Evolutionary conservation across 192 early-diverging fungal species (phyloP), one percentile per base, ranked within the genome.

Genomic region (Coemansia javaensis): DNA sequence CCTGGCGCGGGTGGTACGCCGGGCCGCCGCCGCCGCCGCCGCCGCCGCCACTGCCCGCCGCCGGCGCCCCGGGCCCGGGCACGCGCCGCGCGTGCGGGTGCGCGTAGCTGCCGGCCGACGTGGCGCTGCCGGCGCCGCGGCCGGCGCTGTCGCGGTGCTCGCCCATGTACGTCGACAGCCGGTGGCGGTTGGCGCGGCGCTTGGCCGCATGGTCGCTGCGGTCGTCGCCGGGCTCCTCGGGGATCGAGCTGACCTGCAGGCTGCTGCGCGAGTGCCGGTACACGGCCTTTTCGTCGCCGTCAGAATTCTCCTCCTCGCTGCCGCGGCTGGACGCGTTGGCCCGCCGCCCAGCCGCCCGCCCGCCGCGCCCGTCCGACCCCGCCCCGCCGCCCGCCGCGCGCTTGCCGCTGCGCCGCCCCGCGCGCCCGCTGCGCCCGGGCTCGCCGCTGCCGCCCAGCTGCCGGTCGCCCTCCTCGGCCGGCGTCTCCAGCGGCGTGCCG

Each of bases 221-320:
- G 18, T 72, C 61, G 17, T 71, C 67, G 35, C 41, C 49, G 13
- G 44, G 28, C 22, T 72, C 68, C 32, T 72, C 68, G 38, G 68
- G 68, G 12, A 72, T 72, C 28, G 61, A 72, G 53, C 62, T 72
- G 23, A 72, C 68, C 37, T 65, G 68, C 35, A 68, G 62, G 41
- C 74, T 68, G 50, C 42, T 64, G 9, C 74, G 66, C 50, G 74
- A 59, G 47, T 77, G 56, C 50, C 66, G 74, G 44, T 77, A 77
- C 5, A 77, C 69, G 31, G 69, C 69, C 56, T 66, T 59, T 62
- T 77, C 74, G 2, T 77, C 59, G 18, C 60, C 51, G 42, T 65
- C 65, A 22, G 56, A 56, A 43, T 50, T 46, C 15, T 75, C 60
- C 17, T 72, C 68, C 17, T 72, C 68, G 45, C 68, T 72, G 34